Evolutionary conservation across 371 early-diverging fungal species (phyloP).

Genomic region (Lichtheimia hyalospora): DNA sequence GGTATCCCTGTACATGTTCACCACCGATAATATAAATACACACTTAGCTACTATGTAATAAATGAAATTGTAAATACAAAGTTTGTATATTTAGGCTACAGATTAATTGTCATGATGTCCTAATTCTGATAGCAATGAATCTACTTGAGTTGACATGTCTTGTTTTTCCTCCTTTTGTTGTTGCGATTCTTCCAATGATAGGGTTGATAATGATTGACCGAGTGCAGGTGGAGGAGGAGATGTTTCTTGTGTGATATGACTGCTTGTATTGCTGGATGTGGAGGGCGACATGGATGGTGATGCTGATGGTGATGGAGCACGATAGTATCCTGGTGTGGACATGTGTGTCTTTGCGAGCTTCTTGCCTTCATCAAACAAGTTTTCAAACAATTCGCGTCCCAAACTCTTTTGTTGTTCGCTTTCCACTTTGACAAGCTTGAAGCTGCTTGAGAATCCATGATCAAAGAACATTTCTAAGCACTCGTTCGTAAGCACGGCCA

Average conservation of each 20-base stretch:
- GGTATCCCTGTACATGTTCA: constrained; percentile 78
- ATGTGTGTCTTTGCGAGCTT: constrained; percentile 34
- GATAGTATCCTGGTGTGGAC: not conserved
- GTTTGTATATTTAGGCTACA: no score
- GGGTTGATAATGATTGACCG: constrained; percentile 8
- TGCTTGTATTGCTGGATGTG: constrained; percentile 5
- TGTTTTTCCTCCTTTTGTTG: constrained; percentile 11
- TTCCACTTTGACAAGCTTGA: constrained; percentile 60
- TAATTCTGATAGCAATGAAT: constrained; percentile 35
- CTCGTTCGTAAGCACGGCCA: constrained; percentile 70
- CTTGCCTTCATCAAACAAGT: constrained; percentile 56
- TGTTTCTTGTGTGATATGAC: not conserved
- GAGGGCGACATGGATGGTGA: constrained; percentile 15
- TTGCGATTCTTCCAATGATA: not conserved
- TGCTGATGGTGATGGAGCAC: constrained; percentile 6
- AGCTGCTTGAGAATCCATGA: constrained; percentile 61
- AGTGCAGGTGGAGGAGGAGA: constrained; percentile 13
- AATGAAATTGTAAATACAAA: no score
- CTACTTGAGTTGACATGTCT: constrained; percentile 32
- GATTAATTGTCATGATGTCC: constrained; percentile 35
- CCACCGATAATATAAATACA: no score
- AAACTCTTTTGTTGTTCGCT: constrained; percentile 52
- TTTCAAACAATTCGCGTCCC: constrained; percentile 60
- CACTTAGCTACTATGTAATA: no score
- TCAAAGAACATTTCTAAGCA: constrained; percentile 70